phyloP scores from a whole-genome alignment of 805 yeast species.

The Wickerhamomyces sydowiorum region DNA sequence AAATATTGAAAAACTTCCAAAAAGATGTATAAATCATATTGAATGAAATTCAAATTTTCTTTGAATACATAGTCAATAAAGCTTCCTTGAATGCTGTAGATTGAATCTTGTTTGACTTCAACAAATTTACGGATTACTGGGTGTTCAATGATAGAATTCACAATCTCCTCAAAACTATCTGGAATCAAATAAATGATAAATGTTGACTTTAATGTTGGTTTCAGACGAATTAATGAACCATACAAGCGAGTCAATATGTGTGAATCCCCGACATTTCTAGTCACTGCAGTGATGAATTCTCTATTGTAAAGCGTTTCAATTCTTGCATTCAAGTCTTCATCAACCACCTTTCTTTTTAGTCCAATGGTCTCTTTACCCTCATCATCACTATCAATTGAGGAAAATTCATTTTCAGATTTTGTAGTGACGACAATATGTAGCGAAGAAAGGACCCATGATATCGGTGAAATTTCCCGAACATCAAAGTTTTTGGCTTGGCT shows the following conservation, averaged over 20 bases:
- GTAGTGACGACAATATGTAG: constrained; percentile 5
- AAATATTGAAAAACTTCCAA: constrained; percentile 63
- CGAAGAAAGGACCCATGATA: constrained; percentile 5
- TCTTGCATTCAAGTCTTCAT: constrained; percentile 6
- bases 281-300: constrained; percentile 23
- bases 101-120: constrained; percentile 4
- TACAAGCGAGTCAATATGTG: constrained; percentile 19
- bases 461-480: background rate
- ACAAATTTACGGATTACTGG: constrained; percentile 13
- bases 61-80: constrained; percentile 2
- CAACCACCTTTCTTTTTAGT: constrained; percentile 6
- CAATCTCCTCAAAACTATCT: constrained; percentile 29
- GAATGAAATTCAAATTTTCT: constrained; percentile 13
- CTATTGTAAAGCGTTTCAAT: constrained; percentile 13
- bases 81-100: constrained; percentile 4
- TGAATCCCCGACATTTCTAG: constrained; percentile 12
- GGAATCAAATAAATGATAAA: constrained; percentile 39
- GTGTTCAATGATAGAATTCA: constrained; percentile 19
- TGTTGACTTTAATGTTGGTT: constrained; percentile 31
- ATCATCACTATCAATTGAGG: constrained; percentile 2
- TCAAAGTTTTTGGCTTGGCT: background rate
- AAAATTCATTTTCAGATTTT: constrained; percentile 2
- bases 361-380: background rate
- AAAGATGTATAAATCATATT: constrained; percentile 37
- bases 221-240: constrained; percentile 29